Conservation (phyloP, 2,329 filamentous ascomycete genomes). For the Ceratocystis cubensis region DNA sequence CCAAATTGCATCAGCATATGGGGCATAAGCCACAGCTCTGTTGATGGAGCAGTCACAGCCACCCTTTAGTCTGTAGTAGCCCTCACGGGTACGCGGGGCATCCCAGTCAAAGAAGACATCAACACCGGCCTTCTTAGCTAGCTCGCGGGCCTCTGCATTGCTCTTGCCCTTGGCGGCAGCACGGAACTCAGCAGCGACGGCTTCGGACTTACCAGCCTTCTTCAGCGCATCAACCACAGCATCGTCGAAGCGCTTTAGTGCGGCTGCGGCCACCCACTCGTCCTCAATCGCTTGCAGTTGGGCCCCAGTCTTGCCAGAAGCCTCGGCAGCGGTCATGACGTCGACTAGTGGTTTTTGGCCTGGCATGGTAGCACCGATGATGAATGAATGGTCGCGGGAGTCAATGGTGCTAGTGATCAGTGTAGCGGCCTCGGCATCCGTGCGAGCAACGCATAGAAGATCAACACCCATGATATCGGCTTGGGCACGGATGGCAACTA, state of each 20-base stretch:
- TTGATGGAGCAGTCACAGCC: constrained; percentile 86
- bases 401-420: constrained; percentile 96
- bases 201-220: constrained; percentile 48
- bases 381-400: constrained; percentile 86
- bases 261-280: constrained; percentile 65
- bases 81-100: constrained; percentile 79
- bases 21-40: constrained; percentile 80
- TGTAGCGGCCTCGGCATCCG: constrained; percentile 93
- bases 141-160: constrained; percentile 68
- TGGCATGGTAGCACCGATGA: constrained; percentile 79
- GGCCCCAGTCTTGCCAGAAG: constrained; percentile 63
- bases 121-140: constrained; percentile 59
- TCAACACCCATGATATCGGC: constrained; percentile 95
- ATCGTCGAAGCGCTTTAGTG: constrained; percentile 79
- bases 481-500: constrained; percentile 92
- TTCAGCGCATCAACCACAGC: constrained; percentile 76
- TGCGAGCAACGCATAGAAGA: constrained; percentile 81
- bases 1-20: constrained; percentile 94
- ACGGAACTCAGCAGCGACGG: constrained; percentile 57
- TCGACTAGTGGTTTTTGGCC: constrained; percentile 73
- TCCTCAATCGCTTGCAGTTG: constrained; percentile 88
- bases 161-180: constrained; percentile 65
- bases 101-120: constrained; percentile 94
- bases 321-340: constrained; percentile 78
- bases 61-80: constrained; percentile 85